Evolutionary conservation across 495 filamentous ascomycete species (phyloP).

Genomic region (Elaphomyces granulatus): DNA sequence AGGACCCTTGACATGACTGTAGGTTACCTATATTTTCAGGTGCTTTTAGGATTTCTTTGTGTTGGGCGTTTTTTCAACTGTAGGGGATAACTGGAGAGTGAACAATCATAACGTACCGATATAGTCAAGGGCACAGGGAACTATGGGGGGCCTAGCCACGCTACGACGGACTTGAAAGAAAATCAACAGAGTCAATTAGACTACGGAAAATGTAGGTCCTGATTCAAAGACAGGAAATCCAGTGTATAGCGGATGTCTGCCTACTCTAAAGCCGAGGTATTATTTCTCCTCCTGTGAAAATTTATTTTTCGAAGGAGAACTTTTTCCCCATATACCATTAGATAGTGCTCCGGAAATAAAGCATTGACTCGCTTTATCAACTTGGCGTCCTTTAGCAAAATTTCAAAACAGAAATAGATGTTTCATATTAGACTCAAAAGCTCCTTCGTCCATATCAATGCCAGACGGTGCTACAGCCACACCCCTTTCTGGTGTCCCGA

Average conservation of each 20-base stretch:
- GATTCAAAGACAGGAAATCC: constrained; percentile 36
- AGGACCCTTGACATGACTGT: too few relatives aligned
- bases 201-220: too few relatives aligned
- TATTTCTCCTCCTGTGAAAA: constrained; percentile 60
- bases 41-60: too few relatives aligned
- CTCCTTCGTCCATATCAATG: constrained; percentile 38
- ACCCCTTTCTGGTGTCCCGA: constrained; percentile 40
- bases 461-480: constrained; percentile 57
- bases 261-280: constrained; percentile 67
- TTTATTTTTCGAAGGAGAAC: constrained; percentile 78
- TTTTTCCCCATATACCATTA: constrained; percentile 62
- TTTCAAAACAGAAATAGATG: constrained; percentile 64
- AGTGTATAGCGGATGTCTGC: constrained; percentile 60
- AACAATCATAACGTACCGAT: too few relatives aligned
- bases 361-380: constrained; percentile 76
- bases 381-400: constrained; percentile 60
- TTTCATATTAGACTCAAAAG: constrained; percentile 65
- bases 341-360: constrained; percentile 37
- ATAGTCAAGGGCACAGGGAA: too few relatives aligned
- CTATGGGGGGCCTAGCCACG: too few relatives aligned
- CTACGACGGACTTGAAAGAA: too few relatives aligned
- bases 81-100: too few relatives aligned
- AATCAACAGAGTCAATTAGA: too few relatives aligned
- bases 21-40: too few relatives aligned
- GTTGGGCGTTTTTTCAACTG: too few relatives aligned